These are phyloP conservation scores for Carallia pectinifolia DNA, from an alignment of 345 rosid species.

Conservation along the genomic window DNA sequence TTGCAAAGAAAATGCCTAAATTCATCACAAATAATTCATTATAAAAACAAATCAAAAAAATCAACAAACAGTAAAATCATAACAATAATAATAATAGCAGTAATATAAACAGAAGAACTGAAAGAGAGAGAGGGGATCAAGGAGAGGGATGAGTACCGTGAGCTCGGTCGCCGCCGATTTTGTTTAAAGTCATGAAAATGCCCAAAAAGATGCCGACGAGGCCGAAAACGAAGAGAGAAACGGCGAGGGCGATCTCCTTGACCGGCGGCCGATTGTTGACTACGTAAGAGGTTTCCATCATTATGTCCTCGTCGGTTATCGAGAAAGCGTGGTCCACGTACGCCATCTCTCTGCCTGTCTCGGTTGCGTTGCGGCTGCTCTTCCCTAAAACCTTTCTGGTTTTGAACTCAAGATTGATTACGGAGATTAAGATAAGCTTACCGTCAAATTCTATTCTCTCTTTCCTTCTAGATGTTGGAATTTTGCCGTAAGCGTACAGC, in stretches of 20 bases:
- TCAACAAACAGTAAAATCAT: background rate
- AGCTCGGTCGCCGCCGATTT: slow-evolving; percentile 83
- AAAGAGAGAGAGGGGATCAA: background rate
- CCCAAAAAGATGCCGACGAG: slow-evolving; percentile 70
- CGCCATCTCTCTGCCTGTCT: slow-evolving; percentile 46
- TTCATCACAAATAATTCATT: slow-evolving; percentile 5
- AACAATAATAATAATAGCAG: too few relatives aligned
- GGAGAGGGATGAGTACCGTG: slow-evolving; percentile 44
- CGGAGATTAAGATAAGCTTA: too few relatives aligned
- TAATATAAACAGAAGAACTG: too few relatives aligned
- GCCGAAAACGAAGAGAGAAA: slow-evolving; percentile 85
- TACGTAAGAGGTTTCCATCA: slow-evolving; percentile 64
- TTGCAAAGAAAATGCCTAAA: slow-evolving; percentile 83
- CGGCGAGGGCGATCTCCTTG: slow-evolving; percentile 90
- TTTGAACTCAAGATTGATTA: too few relatives aligned
- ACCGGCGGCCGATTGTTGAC: slow-evolving; percentile 80
- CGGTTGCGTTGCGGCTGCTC: too few relatives aligned
- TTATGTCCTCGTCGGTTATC: slow-evolving; percentile 84
- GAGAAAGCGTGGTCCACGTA: slow-evolving; percentile 98
- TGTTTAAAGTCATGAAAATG: slow-evolving; percentile 64
- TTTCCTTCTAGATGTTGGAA: too few relatives aligned
- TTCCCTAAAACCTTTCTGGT: too few relatives aligned
- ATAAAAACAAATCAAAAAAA: background rate
- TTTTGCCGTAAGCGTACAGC: too few relatives aligned
- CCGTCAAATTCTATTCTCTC: too few relatives aligned